A percentile compares a stretch with the other conserved stretches of the same genome.
Evolutionary conservation across 768 basidiomycete genomes (phyloP).

Genomic region (Suillus alpinus): DNA sequence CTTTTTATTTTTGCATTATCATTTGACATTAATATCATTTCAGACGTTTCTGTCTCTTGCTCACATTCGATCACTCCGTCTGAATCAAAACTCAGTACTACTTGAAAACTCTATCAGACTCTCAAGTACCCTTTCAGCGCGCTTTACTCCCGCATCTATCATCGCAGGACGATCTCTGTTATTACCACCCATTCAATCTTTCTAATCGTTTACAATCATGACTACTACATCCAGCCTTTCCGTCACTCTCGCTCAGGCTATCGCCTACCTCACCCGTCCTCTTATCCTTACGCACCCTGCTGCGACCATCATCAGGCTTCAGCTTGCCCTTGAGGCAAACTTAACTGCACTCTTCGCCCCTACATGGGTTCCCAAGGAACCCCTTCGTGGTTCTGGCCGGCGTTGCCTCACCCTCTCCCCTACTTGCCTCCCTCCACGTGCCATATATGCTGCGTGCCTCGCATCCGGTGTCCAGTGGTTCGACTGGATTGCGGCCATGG

Average conservation of each 20-base stretch:
- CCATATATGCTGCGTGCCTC: constrained; percentile 69
- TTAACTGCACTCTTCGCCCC: constrained; percentile 66
- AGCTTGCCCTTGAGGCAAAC: constrained; percentile 70
- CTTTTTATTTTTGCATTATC: background rate
- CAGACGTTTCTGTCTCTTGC: constrained; percentile 12
- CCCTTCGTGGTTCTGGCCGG: constrained; percentile 64
- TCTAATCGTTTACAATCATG: constrained; percentile 14
- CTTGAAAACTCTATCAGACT: constrained; percentile 19
- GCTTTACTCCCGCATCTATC: constrained; percentile 20
- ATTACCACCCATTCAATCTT: constrained; percentile 12
- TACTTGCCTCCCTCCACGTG: constrained; percentile 62
- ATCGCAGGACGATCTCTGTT: constrained; percentile 31
- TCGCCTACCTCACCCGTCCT: constrained; percentile 70
- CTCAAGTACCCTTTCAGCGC: constrained; percentile 25
- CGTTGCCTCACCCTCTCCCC: constrained; percentile 77
- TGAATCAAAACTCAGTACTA: constrained; percentile 22
- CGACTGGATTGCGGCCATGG: constrained; percentile 72
- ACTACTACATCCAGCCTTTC: constrained; percentile 50
- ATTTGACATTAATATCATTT: background rate
- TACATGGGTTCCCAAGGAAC: constrained; percentile 63
- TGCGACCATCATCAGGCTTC: constrained; percentile 64
- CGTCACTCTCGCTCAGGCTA: constrained; percentile 68
- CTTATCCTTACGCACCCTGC: constrained; percentile 57
- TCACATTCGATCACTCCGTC: constrained; percentile 23
- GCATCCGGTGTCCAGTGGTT: constrained; percentile 74